phyloP scores from a whole-genome alignment of 1,284 basidiomycete species.

The Ganoderma boninense region DNA sequence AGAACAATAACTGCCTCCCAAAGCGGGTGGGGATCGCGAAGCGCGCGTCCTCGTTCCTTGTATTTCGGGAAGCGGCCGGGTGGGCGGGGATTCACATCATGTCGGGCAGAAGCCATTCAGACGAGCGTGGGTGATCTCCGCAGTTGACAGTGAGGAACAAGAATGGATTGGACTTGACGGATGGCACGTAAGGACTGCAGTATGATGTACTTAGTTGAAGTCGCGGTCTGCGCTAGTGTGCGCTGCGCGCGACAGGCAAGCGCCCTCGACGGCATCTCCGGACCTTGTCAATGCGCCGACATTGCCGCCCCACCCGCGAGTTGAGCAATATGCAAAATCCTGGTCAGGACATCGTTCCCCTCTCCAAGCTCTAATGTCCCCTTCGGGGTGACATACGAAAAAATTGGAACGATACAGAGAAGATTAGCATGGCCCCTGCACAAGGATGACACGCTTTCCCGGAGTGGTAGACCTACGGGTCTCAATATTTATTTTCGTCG shows the following conservation, averaged over 20 bases:
- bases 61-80: slow-evolving; percentile 2
- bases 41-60: slow-evolving; percentile 15
- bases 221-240: no score
- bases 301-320: slow-evolving; percentile 15
- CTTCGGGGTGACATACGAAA: no score
- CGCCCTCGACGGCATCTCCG: not conserved
- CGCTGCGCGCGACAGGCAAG: not conserved
- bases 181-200: not conserved
- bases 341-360: no score
- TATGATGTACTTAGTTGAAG: no score
- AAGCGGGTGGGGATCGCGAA: not conserved
- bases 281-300: not conserved
- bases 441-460: slow-evolving; percentile 34
- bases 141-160: not conserved
- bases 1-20: slow-evolving; percentile 29
- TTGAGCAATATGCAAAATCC: slow-evolving; percentile 14
- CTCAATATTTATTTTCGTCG: slow-evolving; percentile 31
- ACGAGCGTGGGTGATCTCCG: not conserved
- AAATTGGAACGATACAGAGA: slow-evolving; percentile 34
- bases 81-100: not conserved
- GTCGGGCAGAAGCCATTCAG: not conserved
- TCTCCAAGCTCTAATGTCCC: slow-evolving; percentile 14
- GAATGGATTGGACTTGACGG: not conserved
- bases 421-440: slow-evolving; percentile 34
- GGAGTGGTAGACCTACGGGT: slow-evolving; percentile 34